Evolutionary conservation across 73 alveolate genomes (phyloP), one percentile per base, ranked within the genome.

Genomic region (Loxodes magnus): DNA sequence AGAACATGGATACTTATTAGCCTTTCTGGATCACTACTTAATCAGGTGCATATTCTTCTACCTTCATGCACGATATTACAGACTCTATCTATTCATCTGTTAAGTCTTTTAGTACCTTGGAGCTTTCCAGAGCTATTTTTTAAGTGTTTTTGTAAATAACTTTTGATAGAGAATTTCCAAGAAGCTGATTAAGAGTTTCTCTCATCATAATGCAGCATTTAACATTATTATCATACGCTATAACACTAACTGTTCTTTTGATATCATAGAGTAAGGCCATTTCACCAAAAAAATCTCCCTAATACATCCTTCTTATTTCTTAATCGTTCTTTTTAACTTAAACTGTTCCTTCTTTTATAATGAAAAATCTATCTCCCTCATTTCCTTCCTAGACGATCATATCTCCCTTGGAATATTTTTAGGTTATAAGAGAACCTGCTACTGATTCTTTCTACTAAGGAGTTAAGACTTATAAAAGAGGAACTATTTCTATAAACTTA

Each of bases 321-420:
- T 36, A 37, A 3, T 53, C 68, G 35, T 70, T 70, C 16, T 57
- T 66, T 16, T 37, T 63, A 30, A 69, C 60, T 27, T 59, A 54
- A 22, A 73, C 74, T 60, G 54, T 43, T 4, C 94, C 94, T 37
- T 65, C 67, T 72, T 78, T 79, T 20, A 82, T 55, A 24, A 82
- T 62, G 46, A 51, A 82, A 72, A 77, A 77, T n/a, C 74, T 58
- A 51, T 76, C 77, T 12, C 90, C 91, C 64, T 70, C 71, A 42
- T 82, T 91, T 48, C 88, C 91, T 65, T 82, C 79, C 39, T 80
- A 77, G 12, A 82, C 64, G 20, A 82, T 76, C 56, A 48, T 43
- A 29, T 78, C 44, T 17, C 71, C 81, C 38, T 55, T 67, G 4
- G 17, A 35, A n/a, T 55, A 38, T 49, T 70, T 46, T 46, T 46